phyloP scores from a whole-genome alignment of 1,284 basidiomycete genomes.

The Ganoderma resinaceum region DNA sequence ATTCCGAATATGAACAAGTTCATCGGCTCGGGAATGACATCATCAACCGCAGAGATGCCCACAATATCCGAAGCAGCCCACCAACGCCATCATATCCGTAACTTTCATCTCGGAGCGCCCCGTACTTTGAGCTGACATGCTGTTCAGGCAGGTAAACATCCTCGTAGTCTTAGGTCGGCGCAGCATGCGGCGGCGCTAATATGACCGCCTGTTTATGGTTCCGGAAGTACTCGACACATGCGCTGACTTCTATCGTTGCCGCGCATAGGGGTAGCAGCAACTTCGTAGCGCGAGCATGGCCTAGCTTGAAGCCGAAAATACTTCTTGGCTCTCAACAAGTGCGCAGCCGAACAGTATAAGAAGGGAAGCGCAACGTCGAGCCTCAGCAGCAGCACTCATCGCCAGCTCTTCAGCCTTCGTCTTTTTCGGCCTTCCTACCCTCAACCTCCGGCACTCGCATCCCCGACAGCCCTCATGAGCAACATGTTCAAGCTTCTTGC shows the following conservation, averaged over 20 bases:
- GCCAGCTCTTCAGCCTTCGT: constrained; percentile 10
- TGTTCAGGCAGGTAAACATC: background rate
- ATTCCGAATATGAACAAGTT: background rate
- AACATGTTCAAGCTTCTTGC: constrained; percentile 21
- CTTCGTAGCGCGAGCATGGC: background rate
- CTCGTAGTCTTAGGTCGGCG: background rate
- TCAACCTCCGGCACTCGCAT: background rate
- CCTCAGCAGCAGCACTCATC: constrained; percentile 4
- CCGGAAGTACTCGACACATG: constrained; percentile 1
- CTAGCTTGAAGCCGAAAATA: constrained; percentile 4
- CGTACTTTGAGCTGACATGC: background rate
- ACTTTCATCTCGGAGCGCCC: constrained; percentile 1
- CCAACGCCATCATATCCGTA: background rate
- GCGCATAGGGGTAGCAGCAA: background rate
- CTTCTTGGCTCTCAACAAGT: background rate
- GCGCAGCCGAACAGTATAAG: constrained; percentile 8
- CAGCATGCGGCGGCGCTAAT: background rate
- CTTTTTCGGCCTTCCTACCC: background rate
- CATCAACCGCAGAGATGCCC: background rate
- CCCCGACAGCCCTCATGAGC: background rate
- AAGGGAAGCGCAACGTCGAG: background rate
- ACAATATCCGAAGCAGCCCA: constrained; percentile 3
- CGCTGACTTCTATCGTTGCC: background rate
- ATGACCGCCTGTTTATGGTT: background rate
- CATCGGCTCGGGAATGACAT: background rate